Base-by-base conservation (phyloP, 805 yeast species). In the Monosporozyma solicola region DNA sequence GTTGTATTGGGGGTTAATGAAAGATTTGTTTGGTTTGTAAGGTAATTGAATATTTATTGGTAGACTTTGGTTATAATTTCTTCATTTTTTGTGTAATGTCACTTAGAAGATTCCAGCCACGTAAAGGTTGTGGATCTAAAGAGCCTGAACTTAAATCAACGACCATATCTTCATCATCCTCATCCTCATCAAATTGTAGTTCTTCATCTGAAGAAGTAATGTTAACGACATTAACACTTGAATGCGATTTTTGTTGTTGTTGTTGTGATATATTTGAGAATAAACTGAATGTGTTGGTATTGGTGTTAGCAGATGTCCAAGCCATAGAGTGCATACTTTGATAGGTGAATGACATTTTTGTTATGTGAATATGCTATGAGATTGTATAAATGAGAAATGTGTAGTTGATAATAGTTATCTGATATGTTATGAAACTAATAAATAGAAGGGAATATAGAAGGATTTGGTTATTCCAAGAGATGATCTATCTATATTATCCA, bases 101-200 rank as follows among this genome's bases (percentile, higher is more conserved):
- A n/a, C 56, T 49, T 59, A 67, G 58, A 39, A 60, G 50, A 24
- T 51, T 51, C 62, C 63, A 66, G 35, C 52, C 58, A 27, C 57
- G 56, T 48, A 65, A 51, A 33, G 60, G 56, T 31, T 62, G 61
- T 1, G 71, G 63, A 20, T 57, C 59, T 27, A 65, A 50, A 5
- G 68, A 62, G 5, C 71, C 69, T 0, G 67, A 56, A 48, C 52
- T 61, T 32, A 67, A 53, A 52, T 67, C 71, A 15, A 67, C 71
- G 33, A 67, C 53, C 53, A 62, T 48, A 51, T 67, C 71, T 20
- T 67, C 70, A 2, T 51, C 56, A 5, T 58, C 61, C 8, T 49
- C 50, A 6, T 49, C 51, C 16, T 39, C 25, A 27, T 27, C 29
- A 27, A 5, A 27, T 27, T 27, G 7, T 7, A 20, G 3, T 39